These are phyloP conservation scores for Xylariaceae sp. DNA, from an alignment of 2,329 filamentous ascomycete genomes.

Conservation along the genomic window DNA sequence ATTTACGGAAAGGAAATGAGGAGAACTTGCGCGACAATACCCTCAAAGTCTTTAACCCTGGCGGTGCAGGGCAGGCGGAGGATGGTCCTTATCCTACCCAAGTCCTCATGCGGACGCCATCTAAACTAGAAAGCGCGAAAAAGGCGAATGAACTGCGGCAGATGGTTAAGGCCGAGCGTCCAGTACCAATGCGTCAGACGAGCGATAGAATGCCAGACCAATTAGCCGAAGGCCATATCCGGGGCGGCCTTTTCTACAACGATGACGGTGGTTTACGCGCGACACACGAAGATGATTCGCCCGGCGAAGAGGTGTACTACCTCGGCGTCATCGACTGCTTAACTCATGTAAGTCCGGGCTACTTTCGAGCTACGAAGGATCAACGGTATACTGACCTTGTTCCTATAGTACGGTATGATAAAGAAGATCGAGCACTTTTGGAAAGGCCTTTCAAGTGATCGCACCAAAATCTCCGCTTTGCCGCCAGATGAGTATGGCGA, in stretches of 20 bases:
- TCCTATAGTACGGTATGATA: constrained; percentile 74
- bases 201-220: constrained; percentile 86
- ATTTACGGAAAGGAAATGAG: constrained; percentile 84
- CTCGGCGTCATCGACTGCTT: constrained; percentile 97
- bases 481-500: constrained; percentile 89
- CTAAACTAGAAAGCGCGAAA: constrained; percentile 83
- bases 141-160: constrained; percentile 88
- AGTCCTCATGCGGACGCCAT: constrained; percentile 80
- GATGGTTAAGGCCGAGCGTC: constrained; percentile 88
- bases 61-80: constrained; percentile 56
- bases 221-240: constrained; percentile 68
- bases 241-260: constrained; percentile 76
- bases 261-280: constrained; percentile 92
- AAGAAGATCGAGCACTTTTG: constrained; percentile 96
- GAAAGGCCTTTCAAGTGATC: constrained; percentile 84
- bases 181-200: constrained; percentile 84
- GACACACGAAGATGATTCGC: constrained; percentile 81
- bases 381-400: constrained; percentile 20
- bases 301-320: constrained; percentile 93
- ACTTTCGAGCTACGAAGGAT: neutral
- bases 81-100: constrained; percentile 58
- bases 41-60: constrained; percentile 88
- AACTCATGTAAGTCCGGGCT: constrained; percentile 70
- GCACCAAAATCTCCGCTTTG: constrained; percentile 85
- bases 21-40: constrained; percentile 90